Evolutionary conservation across 2,329 filamentous ascomycete species (phyloP).

Genomic region (Calonectria pseudoturangicola): DNA sequence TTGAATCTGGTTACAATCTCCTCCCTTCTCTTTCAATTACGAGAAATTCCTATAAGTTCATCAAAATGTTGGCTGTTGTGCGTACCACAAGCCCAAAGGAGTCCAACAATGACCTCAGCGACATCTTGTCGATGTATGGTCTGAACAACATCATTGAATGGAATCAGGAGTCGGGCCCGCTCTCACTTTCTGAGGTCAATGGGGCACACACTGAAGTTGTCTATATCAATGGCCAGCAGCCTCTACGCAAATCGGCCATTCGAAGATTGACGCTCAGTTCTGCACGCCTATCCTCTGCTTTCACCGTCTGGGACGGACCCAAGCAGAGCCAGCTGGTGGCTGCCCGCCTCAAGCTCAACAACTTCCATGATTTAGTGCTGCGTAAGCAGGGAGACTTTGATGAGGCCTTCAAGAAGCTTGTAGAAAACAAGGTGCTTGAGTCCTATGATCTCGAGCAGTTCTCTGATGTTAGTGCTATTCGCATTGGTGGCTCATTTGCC

Average conservation of each 20-base stretch:
- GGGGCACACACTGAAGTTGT: conserved; percentile 14
- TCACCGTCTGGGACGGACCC: conserved; percentile 9
- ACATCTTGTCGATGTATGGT: conserved; percentile 17
- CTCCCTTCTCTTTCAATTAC: background rate
- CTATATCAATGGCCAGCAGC: conserved; percentile 10
- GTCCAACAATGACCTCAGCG: conserved; percentile 3
- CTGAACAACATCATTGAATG: conserved; percentile 26
- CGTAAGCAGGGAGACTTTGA: conserved; percentile 4
- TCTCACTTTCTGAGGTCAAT: background rate
- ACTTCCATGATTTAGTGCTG: conserved; percentile 2
- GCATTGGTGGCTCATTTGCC: conserved; percentile 23
- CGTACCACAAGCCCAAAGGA: background rate
- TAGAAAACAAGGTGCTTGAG: conserved; percentile 15
- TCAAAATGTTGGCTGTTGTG: conserved; percentile 11
- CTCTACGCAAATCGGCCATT: conserved; percentile 10
- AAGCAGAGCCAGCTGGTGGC: conserved; percentile 1
- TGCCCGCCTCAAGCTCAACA: conserved; percentile 14
- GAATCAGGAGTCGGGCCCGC: conserved; percentile 20
- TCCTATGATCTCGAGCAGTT: conserved; percentile 28
- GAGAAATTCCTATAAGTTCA: background rate
- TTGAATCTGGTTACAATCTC: background rate
- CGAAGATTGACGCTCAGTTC: conserved; percentile 1
- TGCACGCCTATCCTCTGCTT: conserved; percentile 1
- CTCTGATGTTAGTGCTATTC: conserved; percentile 21
- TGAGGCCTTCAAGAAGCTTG: conserved; percentile 11